Percentiles rank a stretch among this genome's conserved stretches.
These are phyloP conservation scores for Boehmeria nivea DNA, from an alignment of 306 rosid species.

Conservation along the genomic window DNA sequence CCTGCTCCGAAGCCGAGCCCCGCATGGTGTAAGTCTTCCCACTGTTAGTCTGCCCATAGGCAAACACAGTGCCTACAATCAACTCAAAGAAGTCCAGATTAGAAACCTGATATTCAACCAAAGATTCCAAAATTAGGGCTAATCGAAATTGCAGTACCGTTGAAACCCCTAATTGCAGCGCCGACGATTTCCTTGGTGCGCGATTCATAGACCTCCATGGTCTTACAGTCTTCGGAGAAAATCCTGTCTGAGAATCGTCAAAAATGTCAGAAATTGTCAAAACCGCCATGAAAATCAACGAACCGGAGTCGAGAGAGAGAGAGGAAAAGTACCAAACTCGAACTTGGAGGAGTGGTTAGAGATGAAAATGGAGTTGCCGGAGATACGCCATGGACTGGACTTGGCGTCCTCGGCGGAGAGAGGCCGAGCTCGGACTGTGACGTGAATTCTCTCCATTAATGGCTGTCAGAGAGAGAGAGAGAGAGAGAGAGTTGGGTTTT, in stretches of 20 bases:
- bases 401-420: slow-evolving; percentile 65
- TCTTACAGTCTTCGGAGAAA: slow-evolving; percentile 53
- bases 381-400: slow-evolving; percentile 68
- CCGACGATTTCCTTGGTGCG: slow-evolving; percentile 69
- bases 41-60: slow-evolving; percentile 95
- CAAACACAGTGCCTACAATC: slow-evolving; percentile 87
- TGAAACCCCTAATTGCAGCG: slow-evolving; percentile 85
- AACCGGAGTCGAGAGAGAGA: neutral
- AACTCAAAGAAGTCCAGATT: neutral
- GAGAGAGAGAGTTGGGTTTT: neutral
- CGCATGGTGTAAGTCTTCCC: slow-evolving; percentile 94
- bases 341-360: slow-evolving; percentile 54
- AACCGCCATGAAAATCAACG: neutral
- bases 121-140: neutral
- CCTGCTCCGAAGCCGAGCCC: slow-evolving; percentile 65
- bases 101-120: neutral
- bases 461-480: neutral
- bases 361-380: slow-evolving; percentile 61
- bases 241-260: slow-evolving; percentile 38
- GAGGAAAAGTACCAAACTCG: slow-evolving; percentile 55
- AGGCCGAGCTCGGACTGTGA: slow-evolving; percentile 73
- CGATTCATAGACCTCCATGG: slow-evolving; percentile 56
- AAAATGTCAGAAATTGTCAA: neutral
- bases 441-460: slow-evolving; percentile 84
- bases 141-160: slow-evolving; percentile 40